phyloP scores from a whole-genome alignment of 2,329 filamentous ascomycete species.

The Diaporthe nobilis region DNA sequence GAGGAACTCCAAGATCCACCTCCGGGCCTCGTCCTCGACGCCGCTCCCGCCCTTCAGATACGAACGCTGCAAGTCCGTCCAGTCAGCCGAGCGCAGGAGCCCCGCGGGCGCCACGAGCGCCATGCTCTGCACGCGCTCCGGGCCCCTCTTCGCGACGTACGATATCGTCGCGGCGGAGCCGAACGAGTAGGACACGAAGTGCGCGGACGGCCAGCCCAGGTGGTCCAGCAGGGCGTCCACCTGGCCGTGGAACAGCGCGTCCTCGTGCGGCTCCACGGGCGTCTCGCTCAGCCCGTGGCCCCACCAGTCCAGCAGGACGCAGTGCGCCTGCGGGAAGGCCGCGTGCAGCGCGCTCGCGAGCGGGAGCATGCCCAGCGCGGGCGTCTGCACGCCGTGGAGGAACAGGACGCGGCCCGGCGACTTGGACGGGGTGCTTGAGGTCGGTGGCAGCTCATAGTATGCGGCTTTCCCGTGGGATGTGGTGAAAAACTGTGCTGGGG shows the following conservation, averaged over 20 bases:
- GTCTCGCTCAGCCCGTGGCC: constrained; percentile 68
- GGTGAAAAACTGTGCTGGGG: constrained; percentile 52
- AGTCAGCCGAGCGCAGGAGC: constrained; percentile 50
- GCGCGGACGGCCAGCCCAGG: constrained; percentile 58
- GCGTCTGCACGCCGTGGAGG: constrained; percentile 66
- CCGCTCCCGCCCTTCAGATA: constrained; percentile 43
- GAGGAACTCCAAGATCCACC: constrained; percentile 56
- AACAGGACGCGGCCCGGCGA: constrained; percentile 55
- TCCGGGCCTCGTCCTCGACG: constrained; percentile 50
- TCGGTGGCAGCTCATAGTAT: constrained; percentile 54
- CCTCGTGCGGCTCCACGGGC: constrained; percentile 57
- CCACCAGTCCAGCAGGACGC: constrained; percentile 65
- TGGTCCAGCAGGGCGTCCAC: constrained; percentile 56
- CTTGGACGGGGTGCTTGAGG: neutral
- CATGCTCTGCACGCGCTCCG: constrained; percentile 51
- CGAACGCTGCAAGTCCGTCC: constrained; percentile 47
- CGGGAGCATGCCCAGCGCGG: constrained; percentile 62
- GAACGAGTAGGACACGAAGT: constrained; percentile 66
- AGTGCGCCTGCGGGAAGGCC: constrained; percentile 53
- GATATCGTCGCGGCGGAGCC: constrained; percentile 57
- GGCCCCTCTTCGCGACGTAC: constrained; percentile 52
- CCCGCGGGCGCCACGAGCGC: constrained; percentile 64
- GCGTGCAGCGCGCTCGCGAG: constrained; percentile 54
- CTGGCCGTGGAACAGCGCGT: constrained; percentile 58
- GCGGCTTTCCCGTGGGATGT: constrained; percentile 54